These are phyloP conservation scores for Linnemannia exigua DNA, from an alignment of 192 early-diverging fungal genomes.

Conservation along the genomic window DNA sequence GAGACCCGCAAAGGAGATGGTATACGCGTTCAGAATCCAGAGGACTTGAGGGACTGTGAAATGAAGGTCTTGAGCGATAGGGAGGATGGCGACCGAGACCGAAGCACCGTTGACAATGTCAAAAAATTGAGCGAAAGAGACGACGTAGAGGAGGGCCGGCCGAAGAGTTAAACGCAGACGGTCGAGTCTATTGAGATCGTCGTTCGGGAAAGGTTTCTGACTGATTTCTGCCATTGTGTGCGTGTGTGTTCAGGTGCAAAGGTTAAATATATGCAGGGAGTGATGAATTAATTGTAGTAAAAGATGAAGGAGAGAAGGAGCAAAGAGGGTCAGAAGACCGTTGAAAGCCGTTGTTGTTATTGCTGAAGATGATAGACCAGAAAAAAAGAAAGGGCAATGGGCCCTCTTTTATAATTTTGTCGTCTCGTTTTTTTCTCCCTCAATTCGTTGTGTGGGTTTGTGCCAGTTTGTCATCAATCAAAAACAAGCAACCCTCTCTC, in stretches of 20 bases:
- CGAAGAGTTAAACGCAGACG: neutral
- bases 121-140: constrained; percentile 18
- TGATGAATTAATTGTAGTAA: neutral
- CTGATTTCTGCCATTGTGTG: neutral
- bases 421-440: neutral
- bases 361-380: neutral
- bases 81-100: constrained; percentile 27
- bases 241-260: neutral
- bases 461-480: neutral
- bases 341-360: neutral
- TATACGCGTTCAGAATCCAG: constrained; percentile 52
- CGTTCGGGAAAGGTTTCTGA: neutral
- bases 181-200: neutral
- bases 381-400: neutral
- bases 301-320: neutral
- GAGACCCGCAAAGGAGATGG: constrained; percentile 56
- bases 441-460: neutral
- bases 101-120: constrained; percentile 40
- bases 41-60: constrained; percentile 20
- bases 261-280: neutral
- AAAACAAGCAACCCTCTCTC: neutral
- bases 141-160: constrained; percentile 19
- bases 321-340: too few species aligned
- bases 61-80: constrained; percentile 28
- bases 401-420: neutral